Base-by-base conservation (phyloP, 441 rosid species). In the Macaranga tanarius region DNA sequence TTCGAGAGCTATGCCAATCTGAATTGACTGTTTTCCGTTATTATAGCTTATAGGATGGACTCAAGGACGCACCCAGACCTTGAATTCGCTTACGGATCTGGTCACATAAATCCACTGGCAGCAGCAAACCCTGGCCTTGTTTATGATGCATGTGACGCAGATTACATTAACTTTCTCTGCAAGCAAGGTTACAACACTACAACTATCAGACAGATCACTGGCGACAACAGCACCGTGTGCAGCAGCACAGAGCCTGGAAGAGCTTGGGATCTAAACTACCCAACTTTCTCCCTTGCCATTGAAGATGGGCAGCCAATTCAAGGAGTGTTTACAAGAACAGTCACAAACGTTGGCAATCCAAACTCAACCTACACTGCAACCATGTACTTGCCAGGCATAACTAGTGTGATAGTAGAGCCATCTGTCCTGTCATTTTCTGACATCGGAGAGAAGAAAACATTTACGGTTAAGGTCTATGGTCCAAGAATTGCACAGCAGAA, bases 131-230 rank as follows among this genome's bases (percentile, higher is more conserved):
- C 95, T 25, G 97, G 97, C 9, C 83, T 89, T 31, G 85, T 93
- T 38, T 88, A 91, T 67, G 92, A 89, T 79, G 85, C 95, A 9
- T 71, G 78, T 15, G 76, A 83, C 25, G 40, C 38, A 26, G 98
- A 93, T 76, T 91, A 89, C 84, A 66, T 90, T 72, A 83, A 82
- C 81, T 93, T 86, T 74, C 88, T 93, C 9, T 89, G 97, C 79
- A 83, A 88, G 79, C 80, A 81, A 20, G 98, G 90, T 22, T 89
- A 85, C 75, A 77, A 83, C 73, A 13, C 79, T 51, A 56, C 78
- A 47, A 82, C 78, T 57, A 79, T 91, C 54, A 91, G 80, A 73
- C 48, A 20, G 2, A 82, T 89, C 23, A 73, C 91, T 9, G 84
- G 79, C 59, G 62, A 69, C 12, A 52, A 84, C 58, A 86, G 89